Conservation (phyloP, 2,329 filamentous ascomycete species). For the Colletotrichum sublineola region DNA sequence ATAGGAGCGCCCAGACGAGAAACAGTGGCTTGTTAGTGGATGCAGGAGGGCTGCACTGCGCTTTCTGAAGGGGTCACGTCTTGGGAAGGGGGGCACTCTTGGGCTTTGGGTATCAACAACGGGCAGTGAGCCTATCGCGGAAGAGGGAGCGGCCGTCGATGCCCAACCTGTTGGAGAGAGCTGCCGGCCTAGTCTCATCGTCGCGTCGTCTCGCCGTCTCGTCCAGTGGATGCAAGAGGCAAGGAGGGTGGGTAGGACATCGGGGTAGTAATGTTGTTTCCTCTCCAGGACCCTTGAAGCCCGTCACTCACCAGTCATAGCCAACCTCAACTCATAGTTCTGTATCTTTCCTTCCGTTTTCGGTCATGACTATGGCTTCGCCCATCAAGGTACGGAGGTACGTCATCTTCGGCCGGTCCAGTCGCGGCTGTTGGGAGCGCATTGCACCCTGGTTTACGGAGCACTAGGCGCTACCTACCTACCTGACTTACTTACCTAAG, state of each 20-base stretch:
- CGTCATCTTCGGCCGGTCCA: slow-evolving; percentile 12
- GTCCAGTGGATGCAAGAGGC: slow-evolving; percentile 31
- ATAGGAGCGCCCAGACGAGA: slow-evolving; percentile 35
- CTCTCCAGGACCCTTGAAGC: slow-evolving; percentile 27
- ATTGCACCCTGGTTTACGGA: neutral
- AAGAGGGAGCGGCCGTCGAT: slow-evolving; percentile 40
- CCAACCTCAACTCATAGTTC: slow-evolving; percentile 30
- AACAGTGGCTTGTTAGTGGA: slow-evolving; percentile 41
- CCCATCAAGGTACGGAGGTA: slow-evolving; percentile 22
- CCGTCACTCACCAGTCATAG: slow-evolving; percentile 22
- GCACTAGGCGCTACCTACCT: too few relatives aligned
- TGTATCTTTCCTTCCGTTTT: slow-evolving; percentile 39
- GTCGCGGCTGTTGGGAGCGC: neutral
- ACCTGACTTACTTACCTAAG: too few relatives aligned
- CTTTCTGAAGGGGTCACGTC: slow-evolving; percentile 11
- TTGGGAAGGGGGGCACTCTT: slow-evolving; percentile 10
- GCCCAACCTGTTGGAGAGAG: slow-evolving; percentile 42
- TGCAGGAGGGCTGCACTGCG: slow-evolving; percentile 30
- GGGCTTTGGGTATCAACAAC: slow-evolving; percentile 36
- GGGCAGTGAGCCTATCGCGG: slow-evolving; percentile 29
- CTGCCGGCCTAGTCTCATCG: slow-evolving; percentile 16
- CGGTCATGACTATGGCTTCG: slow-evolving; percentile 37
- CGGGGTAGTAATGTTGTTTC: slow-evolving; percentile 9
- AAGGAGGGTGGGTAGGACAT: neutral
- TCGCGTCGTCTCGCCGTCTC: slow-evolving; percentile 22